phyloP scores from a whole-genome alignment of 139 green algal species.

The Coccomyxa sp. region DNA sequence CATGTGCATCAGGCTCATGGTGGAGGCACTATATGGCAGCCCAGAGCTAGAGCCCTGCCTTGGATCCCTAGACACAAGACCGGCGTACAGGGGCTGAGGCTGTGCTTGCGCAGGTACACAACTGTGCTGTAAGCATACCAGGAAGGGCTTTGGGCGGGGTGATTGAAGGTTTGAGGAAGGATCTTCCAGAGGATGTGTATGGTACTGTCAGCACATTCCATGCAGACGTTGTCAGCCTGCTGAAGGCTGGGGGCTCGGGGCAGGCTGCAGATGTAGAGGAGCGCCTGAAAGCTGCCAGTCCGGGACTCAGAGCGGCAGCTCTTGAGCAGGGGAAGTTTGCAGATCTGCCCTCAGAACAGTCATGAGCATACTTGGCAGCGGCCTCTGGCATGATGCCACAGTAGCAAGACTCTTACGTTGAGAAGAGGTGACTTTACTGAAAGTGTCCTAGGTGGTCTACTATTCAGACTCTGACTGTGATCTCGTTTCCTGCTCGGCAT shows the following conservation, averaged over 20 bases:
- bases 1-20: not conserved
- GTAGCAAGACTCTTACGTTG: too few relatives aligned
- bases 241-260: conserved; percentile 3
- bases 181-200: conserved; percentile 6
- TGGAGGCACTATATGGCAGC: not conserved
- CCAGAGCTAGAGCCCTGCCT: not conserved
- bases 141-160: conserved; percentile 49
- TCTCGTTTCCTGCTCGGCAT: too few relatives aligned
- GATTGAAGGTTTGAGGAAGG: conserved; percentile 24
- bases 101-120: conserved; percentile 8
- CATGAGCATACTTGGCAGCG: too few relatives aligned
- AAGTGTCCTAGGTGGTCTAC: too few relatives aligned
- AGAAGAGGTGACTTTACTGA: too few relatives aligned
- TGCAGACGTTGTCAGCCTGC: conserved; percentile 31
- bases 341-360: too few relatives aligned
- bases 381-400: too few relatives aligned
- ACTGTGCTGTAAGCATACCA: conserved; percentile 45
- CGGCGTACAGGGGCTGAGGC: not conserved
- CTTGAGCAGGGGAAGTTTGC: too few relatives aligned
- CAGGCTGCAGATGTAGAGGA: too few relatives aligned
- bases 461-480: too few relatives aligned
- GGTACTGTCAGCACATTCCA: conserved; percentile 34
- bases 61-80: not conserved
- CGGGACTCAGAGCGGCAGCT: too few relatives aligned
- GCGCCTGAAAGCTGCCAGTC: too few relatives aligned